Evolutionary conservation across 2,329 filamentous ascomycete species (phyloP), one percentile per base, ranked within the genome.

Genomic region (Cladosporium sp.): DNA sequence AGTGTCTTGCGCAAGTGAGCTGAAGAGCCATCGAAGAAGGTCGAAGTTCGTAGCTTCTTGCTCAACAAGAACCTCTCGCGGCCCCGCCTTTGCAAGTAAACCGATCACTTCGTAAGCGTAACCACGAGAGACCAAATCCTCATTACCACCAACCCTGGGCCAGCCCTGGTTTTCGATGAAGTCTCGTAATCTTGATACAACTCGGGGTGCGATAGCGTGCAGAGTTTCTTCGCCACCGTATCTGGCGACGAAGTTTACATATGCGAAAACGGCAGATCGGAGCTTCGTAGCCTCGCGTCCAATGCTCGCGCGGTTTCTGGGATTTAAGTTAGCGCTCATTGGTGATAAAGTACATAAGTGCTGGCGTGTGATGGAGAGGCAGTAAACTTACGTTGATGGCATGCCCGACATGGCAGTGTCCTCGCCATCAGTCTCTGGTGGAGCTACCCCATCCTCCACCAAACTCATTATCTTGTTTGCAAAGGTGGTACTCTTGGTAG

Each of bases 91-190:
- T 0, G 86, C 83, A 19, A 97, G 69, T 12, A 93, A 78, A 0
- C 92, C 93, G 33, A 97, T 88, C 0, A 88, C 90, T 66, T 97
- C 92, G 66, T 96, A 97, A 1, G 86, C 90, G 62, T 86, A 84
- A 5, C 84, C 84, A 35, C 92, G 82, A 38, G 95, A 74, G 3
- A 79, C 77, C 48, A 84, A 72, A 56, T 81, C 78, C 46, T 80
- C 74, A 39, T 75, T 75, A 3, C 67, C 64, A 30, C 71, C 70
- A 1, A 84, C 79, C 16, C 72, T 72, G 2, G 91, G 91, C 91
- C 91, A 96, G 5, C 90, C 90, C 67, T 94, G 88, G 27, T 79
- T 77, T 55, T 85, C 78, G 49, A 95, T 83, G 62, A 89, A 96
- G 19, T 80, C 77, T 55, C 79, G 79, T 59, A 97, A 72, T 39